Percentiles rank a stretch among this genome's conserved stretches.
Evolutionary conservation across 2,329 filamentous ascomycete species (phyloP).

Genomic region (Orbilia brochopaga): DNA sequence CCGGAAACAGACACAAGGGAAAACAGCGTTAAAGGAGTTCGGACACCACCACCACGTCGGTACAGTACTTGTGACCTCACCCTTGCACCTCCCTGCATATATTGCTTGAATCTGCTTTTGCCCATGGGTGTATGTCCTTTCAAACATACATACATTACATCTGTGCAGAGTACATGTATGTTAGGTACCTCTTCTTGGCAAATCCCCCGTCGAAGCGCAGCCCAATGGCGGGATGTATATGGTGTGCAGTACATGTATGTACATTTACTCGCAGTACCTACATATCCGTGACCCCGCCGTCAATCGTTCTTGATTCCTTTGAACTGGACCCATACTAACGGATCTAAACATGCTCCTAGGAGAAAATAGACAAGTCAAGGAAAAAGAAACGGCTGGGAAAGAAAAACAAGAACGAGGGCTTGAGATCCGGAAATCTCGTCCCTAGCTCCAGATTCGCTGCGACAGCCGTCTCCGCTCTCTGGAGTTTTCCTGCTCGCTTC

Average conservation of each 20-base stretch:
- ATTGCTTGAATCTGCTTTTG: no score
- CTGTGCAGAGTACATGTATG: no score
- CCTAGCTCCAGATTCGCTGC: constrained; percentile 24
- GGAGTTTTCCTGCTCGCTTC: constrained; percentile 16
- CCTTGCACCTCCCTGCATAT: background rate
- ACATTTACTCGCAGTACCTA: constrained; percentile 12
- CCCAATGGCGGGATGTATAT: background rate
- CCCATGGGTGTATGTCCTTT: no score
- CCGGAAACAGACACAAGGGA: constrained; percentile 1
- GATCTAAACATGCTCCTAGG: background rate
- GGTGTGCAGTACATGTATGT: constrained; percentile 10
- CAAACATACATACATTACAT: no score
- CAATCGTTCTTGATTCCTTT: constrained; percentile 34
- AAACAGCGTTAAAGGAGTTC: background rate
- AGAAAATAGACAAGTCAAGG: background rate
- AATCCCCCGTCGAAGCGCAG: background rate
- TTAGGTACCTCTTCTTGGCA: background rate
- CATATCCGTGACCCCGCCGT: constrained; percentile 29
- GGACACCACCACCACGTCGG: background rate
- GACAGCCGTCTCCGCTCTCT: constrained; percentile 31
- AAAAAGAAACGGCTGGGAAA: background rate
- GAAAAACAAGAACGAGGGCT: background rate
- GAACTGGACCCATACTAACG: constrained; percentile 29
- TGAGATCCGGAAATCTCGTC: constrained; percentile 9
- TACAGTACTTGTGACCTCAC: background rate